These are phyloP conservation scores for Trichoderma asperellum DNA, from an alignment of 2,329 filamentous ascomycete genomes.

Conservation along the genomic window DNA sequence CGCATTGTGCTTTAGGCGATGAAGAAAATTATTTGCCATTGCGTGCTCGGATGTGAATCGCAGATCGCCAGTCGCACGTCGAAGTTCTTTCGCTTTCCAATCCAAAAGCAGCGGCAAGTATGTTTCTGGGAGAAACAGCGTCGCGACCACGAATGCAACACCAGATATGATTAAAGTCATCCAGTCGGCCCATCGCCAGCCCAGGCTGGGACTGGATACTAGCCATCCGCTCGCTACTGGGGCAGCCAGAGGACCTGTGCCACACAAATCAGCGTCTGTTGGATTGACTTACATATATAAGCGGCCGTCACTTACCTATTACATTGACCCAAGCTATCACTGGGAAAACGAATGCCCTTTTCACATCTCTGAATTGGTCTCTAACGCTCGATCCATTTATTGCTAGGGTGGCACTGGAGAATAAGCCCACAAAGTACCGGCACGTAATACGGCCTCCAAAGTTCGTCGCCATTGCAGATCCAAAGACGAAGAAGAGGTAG, in stretches of 20 bases:
- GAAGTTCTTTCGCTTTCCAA: conserved; percentile 50
- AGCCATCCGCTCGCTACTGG: conserved; percentile 8
- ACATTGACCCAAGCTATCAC: conserved; percentile 53
- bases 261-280: background rate
- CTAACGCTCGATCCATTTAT: conserved; percentile 50
- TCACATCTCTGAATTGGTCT: conserved; percentile 52
- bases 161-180: conserved; percentile 9
- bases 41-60: conserved; percentile 41
- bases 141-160: conserved; percentile 32
- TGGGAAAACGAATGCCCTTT: conserved; percentile 54
- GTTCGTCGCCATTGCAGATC: conserved; percentile 50
- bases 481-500: conserved; percentile 55
- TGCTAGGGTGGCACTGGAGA: conserved; percentile 42
- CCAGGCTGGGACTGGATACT: background rate
- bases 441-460: conserved; percentile 52
- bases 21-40: background rate
- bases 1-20: background rate
- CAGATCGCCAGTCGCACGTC: conserved; percentile 47
- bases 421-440: conserved; percentile 54
- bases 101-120: conserved; percentile 51
- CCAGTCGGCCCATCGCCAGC: conserved; percentile 11
- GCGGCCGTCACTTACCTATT: background rate
- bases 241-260: background rate
- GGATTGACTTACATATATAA: background rate
- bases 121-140: conserved; percentile 55